These are phyloP conservation scores for Limnanthes douglasii DNA, from an alignment of 345 rosid species.

Conservation along the genomic window DNA sequence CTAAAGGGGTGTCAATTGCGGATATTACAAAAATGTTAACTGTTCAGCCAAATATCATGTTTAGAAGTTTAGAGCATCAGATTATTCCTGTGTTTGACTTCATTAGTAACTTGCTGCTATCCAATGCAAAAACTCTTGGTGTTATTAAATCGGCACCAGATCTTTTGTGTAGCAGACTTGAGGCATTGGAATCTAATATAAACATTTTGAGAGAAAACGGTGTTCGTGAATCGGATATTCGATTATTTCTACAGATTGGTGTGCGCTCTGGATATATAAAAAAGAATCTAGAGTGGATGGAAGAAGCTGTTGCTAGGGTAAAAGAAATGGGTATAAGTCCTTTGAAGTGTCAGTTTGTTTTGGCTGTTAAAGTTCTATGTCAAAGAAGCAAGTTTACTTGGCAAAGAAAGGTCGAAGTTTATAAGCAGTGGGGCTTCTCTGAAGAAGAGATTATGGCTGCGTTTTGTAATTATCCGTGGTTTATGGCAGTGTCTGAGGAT, in stretches of 20 bases:
- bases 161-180: background rate
- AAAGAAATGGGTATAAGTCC: conserved; percentile 13
- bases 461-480: conserved; percentile 1
- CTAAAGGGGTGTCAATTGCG: conserved; percentile 14
- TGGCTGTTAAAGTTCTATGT: background rate
- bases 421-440: conserved; percentile 17
- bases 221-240: conserved; percentile 8
- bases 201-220: conserved; percentile 11
- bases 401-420: conserved; percentile 8
- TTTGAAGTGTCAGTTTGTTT: background rate
- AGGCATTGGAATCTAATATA: background rate
- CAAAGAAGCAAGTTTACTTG: conserved; percentile 4
- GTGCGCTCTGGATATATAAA: background rate
- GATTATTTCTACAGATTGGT: background rate
- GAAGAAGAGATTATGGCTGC: conserved; percentile 8
- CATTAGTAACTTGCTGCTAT: conserved; percentile 5
- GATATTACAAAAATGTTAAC: conserved; percentile 6
- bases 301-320: conserved; percentile 6
- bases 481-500: background rate
- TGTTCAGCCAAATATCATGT: background rate
- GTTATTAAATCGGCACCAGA: background rate
- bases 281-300: background rate
- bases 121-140: conserved; percentile 2
- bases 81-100: conserved; percentile 13
- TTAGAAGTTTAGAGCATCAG: conserved; percentile 14